Conservation (phyloP, 805 yeast genomes). For the Ogataea neopini region DNA sequence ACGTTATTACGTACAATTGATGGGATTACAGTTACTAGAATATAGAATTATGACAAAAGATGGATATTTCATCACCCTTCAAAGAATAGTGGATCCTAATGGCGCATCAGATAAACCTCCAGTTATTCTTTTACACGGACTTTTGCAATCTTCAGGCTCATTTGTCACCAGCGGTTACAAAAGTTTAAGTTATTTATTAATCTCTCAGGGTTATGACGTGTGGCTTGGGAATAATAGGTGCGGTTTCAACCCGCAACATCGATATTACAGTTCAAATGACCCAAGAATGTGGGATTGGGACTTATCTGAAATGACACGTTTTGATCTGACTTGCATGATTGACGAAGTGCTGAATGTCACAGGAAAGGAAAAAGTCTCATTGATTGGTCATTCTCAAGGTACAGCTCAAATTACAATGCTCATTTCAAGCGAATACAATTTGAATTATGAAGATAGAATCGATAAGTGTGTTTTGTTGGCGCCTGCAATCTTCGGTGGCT, state of each 20-base stretch:
- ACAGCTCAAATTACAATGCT: conserved; percentile 82
- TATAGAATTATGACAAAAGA: conserved; percentile 71
- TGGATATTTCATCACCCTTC: conserved; percentile 70
- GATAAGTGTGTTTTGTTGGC: conserved; percentile 76
- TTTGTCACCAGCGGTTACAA: conserved; percentile 80
- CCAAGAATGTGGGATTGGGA: conserved; percentile 91
- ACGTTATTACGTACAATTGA: conserved; percentile 63
- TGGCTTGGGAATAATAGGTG: conserved; percentile 93
- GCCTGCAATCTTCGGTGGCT: conserved; percentile 91
- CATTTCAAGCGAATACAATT: conserved; percentile 51
- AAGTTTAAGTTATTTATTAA: conserved; percentile 65
- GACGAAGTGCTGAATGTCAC: conserved; percentile 52
- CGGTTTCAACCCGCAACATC: conserved; percentile 75
- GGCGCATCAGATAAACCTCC: conserved; percentile 47
- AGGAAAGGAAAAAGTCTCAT: conserved; percentile 45
- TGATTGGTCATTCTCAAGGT: conserved; percentile 91
- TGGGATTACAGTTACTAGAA: conserved; percentile 60
- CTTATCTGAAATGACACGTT: conserved; percentile 74
- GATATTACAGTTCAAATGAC: conserved; percentile 42
- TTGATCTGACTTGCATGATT: conserved; percentile 75
- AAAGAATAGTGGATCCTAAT: conserved; percentile 57
- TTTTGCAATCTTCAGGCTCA: conserved; percentile 84
- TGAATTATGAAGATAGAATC: conserved; percentile 42
- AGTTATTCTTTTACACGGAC: conserved; percentile 78
- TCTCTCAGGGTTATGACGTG: conserved; percentile 65